Percentiles rank a stretch among this genome's conserved stretches.
Conservation (phyloP, 1,284 basidiomycete genomes). For the Pholiota adiposa region DNA sequence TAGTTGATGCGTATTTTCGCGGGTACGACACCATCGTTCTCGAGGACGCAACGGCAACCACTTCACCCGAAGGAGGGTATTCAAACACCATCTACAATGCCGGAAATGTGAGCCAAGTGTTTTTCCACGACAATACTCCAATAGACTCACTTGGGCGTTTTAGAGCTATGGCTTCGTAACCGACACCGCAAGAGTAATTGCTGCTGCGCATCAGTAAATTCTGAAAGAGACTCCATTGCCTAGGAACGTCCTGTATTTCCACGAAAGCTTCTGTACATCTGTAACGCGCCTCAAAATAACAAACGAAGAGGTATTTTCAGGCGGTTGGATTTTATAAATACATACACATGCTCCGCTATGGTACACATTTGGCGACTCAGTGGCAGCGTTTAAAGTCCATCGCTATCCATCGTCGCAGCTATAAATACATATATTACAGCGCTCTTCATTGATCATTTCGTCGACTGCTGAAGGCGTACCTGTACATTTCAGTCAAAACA, state of each 20-base stretch:
- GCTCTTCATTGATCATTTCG: slow-evolving; percentile 5
- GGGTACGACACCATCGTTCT: slow-evolving; percentile 68
- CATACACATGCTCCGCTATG: slow-evolving; percentile 14
- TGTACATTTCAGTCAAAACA: slow-evolving; percentile 18
- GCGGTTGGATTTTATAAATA: slow-evolving; percentile 18
- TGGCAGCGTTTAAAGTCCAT: slow-evolving; percentile 6
- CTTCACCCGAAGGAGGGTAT: slow-evolving; percentile 60
- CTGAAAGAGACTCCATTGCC: not conserved
- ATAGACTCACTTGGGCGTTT: slow-evolving; percentile 12
- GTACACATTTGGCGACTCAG: slow-evolving; percentile 16
- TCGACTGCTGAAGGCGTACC: slow-evolving; percentile 32
- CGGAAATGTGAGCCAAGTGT: slow-evolving; percentile 46
- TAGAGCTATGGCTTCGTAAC: slow-evolving; percentile 68
- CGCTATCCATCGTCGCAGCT: slow-evolving; percentile 15
- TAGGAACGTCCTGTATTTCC: not conserved
- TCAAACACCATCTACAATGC: slow-evolving; percentile 64
- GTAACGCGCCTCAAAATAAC: slow-evolving; percentile 12
- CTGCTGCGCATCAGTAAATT: slow-evolving; percentile 22
- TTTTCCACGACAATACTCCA: slow-evolving; percentile 1
- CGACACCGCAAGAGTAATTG: slow-evolving; percentile 46
- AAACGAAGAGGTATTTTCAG: not conserved
- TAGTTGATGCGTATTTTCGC: slow-evolving; percentile 64
- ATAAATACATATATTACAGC: slow-evolving; percentile 20
- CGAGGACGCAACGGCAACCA: slow-evolving; percentile 62
- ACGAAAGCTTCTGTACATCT: slow-evolving; percentile 1